Base-by-base conservation (phyloP, 768 basidiomycete genomes). In the Tulasnella sp. region DNA sequence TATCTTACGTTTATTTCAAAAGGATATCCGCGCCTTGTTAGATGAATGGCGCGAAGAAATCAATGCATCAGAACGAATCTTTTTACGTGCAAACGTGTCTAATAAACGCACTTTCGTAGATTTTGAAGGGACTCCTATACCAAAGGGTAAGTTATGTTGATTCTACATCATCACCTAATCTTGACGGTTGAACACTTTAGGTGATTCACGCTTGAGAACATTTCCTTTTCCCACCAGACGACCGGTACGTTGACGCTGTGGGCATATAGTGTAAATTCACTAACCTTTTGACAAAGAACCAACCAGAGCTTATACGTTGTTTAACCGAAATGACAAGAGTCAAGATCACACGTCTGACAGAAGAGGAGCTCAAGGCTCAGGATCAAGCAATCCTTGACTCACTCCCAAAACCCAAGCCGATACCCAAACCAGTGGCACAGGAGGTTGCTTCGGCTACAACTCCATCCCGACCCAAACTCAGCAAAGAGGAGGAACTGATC, bases 201-300 rank as follows among this genome's bases (percentile, higher is more conserved):
- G 67, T 27, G 93, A 98, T 56, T 76, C 76, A 28, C 75, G 92
- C 32, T 65, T 98, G 27, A 76, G 91, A 37, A 85, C 81, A 0
- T 98, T 93, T 65, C 91, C 92, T 0, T 99, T 99, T 66, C 92
- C 91, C 3, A 99, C 95, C 1, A 80, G 92, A 34, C 75, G 95
- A 58, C 93, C 95, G 12, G 90, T 91, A 65, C 53, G 84, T 70
- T n/a, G 16, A 24, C 19, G 3, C 33, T 44, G 51, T n/a, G 33
- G 19, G 16, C 20, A 16, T 8, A 29, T 32, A 39, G 12, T 53
- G 4, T 20, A 16, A 12, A 16, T 19, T n/a, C 40, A 40, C 32
- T 39, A 16, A 54, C 22, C 10, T 45, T 34, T 2, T 45, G 16
- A 22, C 9, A 4, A 55, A 93, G 86, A 99, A 93, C 0, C 84